phyloP scores from a whole-genome alignment of 140 eudicot species.

The Senecio squalidus region DNA sequence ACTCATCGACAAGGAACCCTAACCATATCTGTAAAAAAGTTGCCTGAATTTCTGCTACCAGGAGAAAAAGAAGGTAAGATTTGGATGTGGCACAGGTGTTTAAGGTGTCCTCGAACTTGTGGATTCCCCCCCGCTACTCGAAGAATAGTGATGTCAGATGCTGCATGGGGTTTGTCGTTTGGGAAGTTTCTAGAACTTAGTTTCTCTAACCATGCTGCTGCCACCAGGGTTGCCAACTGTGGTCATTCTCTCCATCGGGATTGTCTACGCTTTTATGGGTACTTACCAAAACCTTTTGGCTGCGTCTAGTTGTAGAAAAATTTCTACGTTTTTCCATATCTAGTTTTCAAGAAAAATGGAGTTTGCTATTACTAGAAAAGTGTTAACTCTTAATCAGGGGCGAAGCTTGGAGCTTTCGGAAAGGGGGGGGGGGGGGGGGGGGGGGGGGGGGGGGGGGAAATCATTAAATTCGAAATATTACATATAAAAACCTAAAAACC shows the following conservation, averaged over 20 bases:
- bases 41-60: conserved; percentile 72
- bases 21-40: conserved; percentile 90
- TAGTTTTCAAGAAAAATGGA: no score
- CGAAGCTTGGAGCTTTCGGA: no score
- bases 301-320: no score
- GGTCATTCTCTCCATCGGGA: conserved; percentile 98
- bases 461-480: no score
- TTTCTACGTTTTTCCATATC: no score
- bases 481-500: no score
- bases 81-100: conserved; percentile 99
- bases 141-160: conserved; percentile 96
- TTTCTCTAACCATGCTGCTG: conserved; percentile 98
- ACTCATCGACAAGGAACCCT: conserved; percentile 97
- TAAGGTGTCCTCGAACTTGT: conserved; percentile 73
- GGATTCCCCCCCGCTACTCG: conserved; percentile 98
- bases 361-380: no score
- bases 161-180: conserved; percentile 99
- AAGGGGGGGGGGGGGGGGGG: no score
- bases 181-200: conserved; percentile 98
- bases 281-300: neutral
- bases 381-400: no score
- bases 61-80: conserved; percentile 93
- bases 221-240: conserved; percentile 95
- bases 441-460: no score
- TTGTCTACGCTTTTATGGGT: conserved; percentile 98